Evolutionary conservation across 2,329 filamentous ascomycete genomes (phyloP).

Genomic region (Apiospora arundinis): DNA sequence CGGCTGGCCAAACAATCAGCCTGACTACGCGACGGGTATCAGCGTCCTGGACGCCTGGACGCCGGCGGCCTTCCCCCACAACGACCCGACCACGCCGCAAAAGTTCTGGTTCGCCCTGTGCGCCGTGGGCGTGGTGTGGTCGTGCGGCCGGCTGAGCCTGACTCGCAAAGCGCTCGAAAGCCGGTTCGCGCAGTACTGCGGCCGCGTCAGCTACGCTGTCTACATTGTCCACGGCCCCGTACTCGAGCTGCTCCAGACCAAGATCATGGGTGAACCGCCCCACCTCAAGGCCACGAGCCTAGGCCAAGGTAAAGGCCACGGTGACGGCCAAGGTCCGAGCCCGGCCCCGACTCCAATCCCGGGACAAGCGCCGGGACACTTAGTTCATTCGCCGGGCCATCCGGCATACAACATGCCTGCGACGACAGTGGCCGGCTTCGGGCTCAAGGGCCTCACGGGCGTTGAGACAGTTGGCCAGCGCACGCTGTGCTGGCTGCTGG

Average conservation of each 20-base stretch:
- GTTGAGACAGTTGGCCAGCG: slow-evolving; percentile 38
- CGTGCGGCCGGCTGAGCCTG: slow-evolving; percentile 43
- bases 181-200: slow-evolving; percentile 58
- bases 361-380: no score
- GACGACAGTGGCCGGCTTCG: slow-evolving; percentile 19
- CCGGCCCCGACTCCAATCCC: no score
- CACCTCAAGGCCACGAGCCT: slow-evolving; percentile 27
- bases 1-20: slow-evolving; percentile 48
- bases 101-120: slow-evolving; percentile 47
- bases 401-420: not conserved
- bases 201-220: slow-evolving; percentile 59
- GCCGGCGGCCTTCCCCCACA: slow-evolving; percentile 40
- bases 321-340: no score
- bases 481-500: slow-evolving; percentile 44
- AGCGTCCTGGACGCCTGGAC: slow-evolving; percentile 40
- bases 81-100: slow-evolving; percentile 40
- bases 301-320: slow-evolving; percentile 28
- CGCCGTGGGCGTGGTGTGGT: slow-evolving; percentile 45
- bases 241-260: slow-evolving; percentile 45
- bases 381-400: slow-evolving; percentile 26
- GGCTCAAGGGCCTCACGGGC: slow-evolving; percentile 43
- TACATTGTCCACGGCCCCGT: slow-evolving; percentile 61
- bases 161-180: slow-evolving; percentile 51
- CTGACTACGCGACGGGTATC: slow-evolving; percentile 43
- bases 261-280: slow-evolving; percentile 38